phyloP scores from a whole-genome alignment of 2,329 filamentous ascomycete species.

The Ceratocystis papillata region DNA sequence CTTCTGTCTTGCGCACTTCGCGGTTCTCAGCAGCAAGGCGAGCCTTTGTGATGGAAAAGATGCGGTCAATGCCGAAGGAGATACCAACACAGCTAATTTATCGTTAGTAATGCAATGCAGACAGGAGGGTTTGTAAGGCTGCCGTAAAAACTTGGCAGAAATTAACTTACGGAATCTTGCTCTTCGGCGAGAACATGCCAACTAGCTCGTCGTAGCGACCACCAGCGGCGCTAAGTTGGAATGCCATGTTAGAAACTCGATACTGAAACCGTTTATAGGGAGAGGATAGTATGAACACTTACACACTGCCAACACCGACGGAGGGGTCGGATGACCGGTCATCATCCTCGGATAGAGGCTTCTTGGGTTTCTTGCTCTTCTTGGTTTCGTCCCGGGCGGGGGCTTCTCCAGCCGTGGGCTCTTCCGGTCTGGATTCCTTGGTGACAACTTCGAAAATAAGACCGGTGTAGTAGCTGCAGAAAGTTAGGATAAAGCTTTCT shows the following conservation, averaged over 20 bases:
- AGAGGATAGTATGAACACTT: not conserved
- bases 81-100: conserved; percentile 40
- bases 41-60: conserved; percentile 84
- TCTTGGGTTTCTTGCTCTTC: conserved; percentile 40
- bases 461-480: conserved; percentile 74
- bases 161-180: conserved; percentile 52
- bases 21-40: conserved; percentile 53
- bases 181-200: conserved; percentile 82
- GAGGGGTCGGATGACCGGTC: conserved; percentile 70
- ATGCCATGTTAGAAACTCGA: conserved; percentile 1
- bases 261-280: not conserved
- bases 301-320: conserved; percentile 70
- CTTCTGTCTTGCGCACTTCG: conserved; percentile 55
- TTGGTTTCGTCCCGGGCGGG: conserved; percentile 33
- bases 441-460: conserved; percentile 85
- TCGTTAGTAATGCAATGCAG: not conserved
- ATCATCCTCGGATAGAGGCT: conserved; percentile 41
- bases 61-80: conserved; percentile 90
- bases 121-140: not conserved
- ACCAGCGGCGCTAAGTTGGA: conserved; percentile 52
- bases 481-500: conserved; percentile 1
- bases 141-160: not conserved
- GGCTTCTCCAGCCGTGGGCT: conserved; percentile 30
- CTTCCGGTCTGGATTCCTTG: conserved; percentile 56
- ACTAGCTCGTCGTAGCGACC: conserved; percentile 89